A percentile compares a stretch with the other conserved stretches of the same genome.
Conservation (phyloP, 1,284 basidiomycete genomes). For the Microstroma glucosiphilum region DNA sequence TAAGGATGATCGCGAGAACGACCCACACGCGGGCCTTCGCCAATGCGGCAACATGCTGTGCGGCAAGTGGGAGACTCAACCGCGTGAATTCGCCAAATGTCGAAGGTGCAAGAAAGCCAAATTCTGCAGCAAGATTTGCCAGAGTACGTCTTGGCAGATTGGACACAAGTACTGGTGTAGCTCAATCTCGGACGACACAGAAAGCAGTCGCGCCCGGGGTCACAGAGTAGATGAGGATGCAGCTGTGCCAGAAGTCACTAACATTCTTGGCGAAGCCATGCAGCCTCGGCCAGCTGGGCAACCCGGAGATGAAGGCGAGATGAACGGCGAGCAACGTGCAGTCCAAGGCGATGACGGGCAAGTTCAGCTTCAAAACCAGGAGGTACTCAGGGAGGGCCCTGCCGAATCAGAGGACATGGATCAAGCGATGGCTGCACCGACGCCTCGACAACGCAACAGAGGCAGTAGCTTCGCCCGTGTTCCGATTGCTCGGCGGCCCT, state of each 20-base stretch:
- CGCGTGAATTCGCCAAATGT: constrained; percentile 95
- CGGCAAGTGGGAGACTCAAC: constrained; percentile 86
- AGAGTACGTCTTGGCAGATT: constrained; percentile 92
- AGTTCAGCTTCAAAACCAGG: not conserved
- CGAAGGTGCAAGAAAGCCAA: constrained; percentile 92
- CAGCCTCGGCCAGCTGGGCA: not conserved
- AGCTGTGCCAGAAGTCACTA: not conserved
- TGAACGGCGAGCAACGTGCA: not conserved
- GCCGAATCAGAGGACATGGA: no score
- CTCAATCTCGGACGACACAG: constrained; percentile 38
- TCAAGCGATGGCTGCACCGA: no score
- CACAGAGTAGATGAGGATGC: constrained; percentile 13
- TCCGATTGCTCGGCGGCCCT: no score
- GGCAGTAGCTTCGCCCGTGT: no score
- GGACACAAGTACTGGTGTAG: constrained; percentile 70
- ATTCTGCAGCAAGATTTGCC: constrained; percentile 96
- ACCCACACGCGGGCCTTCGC: constrained; percentile 74
- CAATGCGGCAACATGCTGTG: constrained; percentile 92
- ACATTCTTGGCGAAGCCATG: not conserved
- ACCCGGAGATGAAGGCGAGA: not conserved
- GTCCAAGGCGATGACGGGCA: not conserved
- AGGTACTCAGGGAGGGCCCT: not conserved
- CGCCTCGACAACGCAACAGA: no score
- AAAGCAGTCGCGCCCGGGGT: constrained; percentile 9
- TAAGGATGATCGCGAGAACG: constrained; percentile 67